phyloP scores from a whole-genome alignment of 169 alveolate species.

The Neospora caninum region DNA sequence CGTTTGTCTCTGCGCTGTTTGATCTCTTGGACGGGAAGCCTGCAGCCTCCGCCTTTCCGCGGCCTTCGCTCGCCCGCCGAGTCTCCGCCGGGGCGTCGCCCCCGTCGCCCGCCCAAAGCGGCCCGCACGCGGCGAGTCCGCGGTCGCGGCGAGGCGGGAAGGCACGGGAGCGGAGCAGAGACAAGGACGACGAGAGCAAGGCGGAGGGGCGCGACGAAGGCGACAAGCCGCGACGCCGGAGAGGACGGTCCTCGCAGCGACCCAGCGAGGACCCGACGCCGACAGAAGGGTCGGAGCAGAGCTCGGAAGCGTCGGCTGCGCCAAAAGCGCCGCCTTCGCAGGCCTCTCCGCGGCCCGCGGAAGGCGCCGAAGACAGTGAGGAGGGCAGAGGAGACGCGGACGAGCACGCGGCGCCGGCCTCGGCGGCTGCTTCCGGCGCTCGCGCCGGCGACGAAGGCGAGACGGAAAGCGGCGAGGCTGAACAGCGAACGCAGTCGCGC shows the following conservation, averaged over 20 bases:
- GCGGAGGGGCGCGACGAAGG: background rate
- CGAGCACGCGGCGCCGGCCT: background rate
- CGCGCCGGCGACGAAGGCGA: background rate
- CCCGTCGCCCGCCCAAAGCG: background rate
- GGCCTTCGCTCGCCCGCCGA: background rate
- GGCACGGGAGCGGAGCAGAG: background rate
- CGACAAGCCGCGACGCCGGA: background rate
- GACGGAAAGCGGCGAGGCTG: background rate
- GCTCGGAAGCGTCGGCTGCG: no score
- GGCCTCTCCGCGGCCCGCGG: background rate
- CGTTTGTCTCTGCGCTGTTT: conserved; percentile 52
- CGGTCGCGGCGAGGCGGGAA: background rate
- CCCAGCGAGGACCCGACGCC: background rate
- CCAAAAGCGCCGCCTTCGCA: no score
- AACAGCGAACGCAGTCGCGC: background rate
- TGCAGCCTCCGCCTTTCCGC: background rate
- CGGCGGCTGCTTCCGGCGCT: no score
- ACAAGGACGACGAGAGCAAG: background rate
- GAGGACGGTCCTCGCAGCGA: background rate
- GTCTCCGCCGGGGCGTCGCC: background rate
- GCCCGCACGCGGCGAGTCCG: background rate
- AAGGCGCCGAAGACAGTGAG: background rate
- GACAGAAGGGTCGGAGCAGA: background rate
- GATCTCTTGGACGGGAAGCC: conserved; percentile 51
- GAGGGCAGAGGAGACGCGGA: background rate